A percentile compares a stretch with the other conserved stretches of the same genome.
These are phyloP conservation scores for Epichloe aotearoae DNA, from an alignment of 2,329 filamentous ascomycete species.

Conservation along the genomic window DNA sequence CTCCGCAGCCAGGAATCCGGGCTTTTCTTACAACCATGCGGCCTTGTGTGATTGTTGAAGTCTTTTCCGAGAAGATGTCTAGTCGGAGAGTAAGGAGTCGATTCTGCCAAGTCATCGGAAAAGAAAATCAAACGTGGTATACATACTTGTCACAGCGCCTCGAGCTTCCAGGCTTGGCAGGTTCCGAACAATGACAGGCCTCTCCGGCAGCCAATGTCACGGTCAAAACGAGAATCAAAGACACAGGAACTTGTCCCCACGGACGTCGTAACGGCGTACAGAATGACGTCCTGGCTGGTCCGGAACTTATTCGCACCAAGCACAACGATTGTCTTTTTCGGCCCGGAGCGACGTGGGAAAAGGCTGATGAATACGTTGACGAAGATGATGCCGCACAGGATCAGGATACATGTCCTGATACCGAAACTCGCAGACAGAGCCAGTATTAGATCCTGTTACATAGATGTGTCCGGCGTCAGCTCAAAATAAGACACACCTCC, in stretches of 20 bases:
- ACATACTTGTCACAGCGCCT: constrained; percentile 34
- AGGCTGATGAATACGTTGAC: constrained; percentile 24
- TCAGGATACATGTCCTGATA: constrained; percentile 31
- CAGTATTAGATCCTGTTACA: constrained; percentile 34
- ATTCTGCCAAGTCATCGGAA: not conserved
- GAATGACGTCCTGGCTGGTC: constrained; percentile 18
- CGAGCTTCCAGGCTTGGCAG: constrained; percentile 34
- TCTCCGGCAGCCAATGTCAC: constrained; percentile 39
- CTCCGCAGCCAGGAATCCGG: constrained; percentile 15
- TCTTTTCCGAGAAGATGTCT: constrained; percentile 20
- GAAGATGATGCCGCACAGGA: constrained; percentile 28
- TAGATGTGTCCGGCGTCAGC: no score
- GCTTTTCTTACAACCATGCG: constrained; percentile 16
- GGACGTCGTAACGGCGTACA: constrained; percentile 26
- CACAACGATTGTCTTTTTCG: constrained; percentile 26
- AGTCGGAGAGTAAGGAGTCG: not conserved
- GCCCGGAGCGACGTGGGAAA: constrained; percentile 27
- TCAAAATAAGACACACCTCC: not conserved
- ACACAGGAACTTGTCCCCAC: constrained; percentile 32
- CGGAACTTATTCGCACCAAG: constrained; percentile 24
- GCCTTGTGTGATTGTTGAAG: constrained; percentile 20
- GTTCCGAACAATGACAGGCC: constrained; percentile 35
- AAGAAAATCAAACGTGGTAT: no score
- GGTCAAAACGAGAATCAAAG: constrained; percentile 34
- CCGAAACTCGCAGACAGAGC: constrained; percentile 42